phyloP scores from a whole-genome alignment of 306 rosid genomes.

The Rosa chinensis region DNA sequence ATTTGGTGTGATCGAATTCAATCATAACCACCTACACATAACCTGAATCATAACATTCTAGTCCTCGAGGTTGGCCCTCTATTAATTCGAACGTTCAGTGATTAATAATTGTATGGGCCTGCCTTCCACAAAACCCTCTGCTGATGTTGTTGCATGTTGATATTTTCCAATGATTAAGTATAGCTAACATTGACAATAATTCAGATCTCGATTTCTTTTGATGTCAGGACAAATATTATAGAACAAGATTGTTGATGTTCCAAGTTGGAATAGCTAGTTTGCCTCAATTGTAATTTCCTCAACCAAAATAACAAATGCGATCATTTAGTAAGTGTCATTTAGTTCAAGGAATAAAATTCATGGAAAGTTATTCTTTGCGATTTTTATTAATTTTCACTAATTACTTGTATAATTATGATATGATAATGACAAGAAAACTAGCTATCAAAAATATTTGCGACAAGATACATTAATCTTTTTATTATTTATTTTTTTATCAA shows the following conservation, averaged over 20 bases:
- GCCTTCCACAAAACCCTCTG: slow-evolving; percentile 19
- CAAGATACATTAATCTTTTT: too few relatives aligned
- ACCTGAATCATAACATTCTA: background rate
- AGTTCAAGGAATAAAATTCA: too few relatives aligned
- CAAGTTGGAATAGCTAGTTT: background rate
- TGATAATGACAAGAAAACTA: too few relatives aligned
- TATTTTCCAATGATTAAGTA: slow-evolving; percentile 40
- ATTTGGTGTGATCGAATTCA: background rate
- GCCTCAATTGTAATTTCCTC: background rate
- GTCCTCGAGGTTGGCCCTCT: slow-evolving; percentile 27
- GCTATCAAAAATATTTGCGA: too few relatives aligned
- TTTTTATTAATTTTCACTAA: too few relatives aligned
- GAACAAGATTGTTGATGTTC: background rate
- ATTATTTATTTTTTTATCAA: too few relatives aligned
- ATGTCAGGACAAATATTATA: background rate
- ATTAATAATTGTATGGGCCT: slow-evolving; percentile 27
- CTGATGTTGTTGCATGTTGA: slow-evolving; percentile 9
- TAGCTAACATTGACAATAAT: background rate
- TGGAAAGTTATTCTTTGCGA: too few relatives aligned
- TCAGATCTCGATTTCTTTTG: background rate
- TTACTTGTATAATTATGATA: too few relatives aligned
- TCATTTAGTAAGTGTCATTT: too few relatives aligned
- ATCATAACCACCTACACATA: background rate
- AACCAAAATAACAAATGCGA: too few relatives aligned
- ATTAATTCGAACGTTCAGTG: slow-evolving; percentile 13